Percentiles rank a stretch among this genome's conserved stretches.
Conservation (phyloP, 2,329 filamentous ascomycete genomes). For the Aspergillus tubingensis region DNA sequence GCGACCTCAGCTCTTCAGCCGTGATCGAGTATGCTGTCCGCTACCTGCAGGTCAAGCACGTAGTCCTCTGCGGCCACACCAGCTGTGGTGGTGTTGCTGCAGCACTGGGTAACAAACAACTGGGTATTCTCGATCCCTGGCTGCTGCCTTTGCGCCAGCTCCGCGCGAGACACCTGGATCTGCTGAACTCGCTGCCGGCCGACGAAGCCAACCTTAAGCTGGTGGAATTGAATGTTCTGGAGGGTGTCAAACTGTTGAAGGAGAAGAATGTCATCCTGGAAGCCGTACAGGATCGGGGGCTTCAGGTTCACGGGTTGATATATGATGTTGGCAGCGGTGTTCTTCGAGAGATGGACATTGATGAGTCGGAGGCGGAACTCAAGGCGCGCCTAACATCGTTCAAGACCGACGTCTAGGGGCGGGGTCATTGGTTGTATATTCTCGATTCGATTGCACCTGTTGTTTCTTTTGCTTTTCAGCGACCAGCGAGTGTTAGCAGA, state of each 20-base stretch:
- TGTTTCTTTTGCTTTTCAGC: neutral
- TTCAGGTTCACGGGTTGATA: slow-evolving; percentile 76
- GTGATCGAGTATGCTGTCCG: slow-evolving; percentile 79
- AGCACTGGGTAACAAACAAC: slow-evolving; percentile 56
- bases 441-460: neutral
- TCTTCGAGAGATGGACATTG: slow-evolving; percentile 54
- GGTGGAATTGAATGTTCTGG: slow-evolving; percentile 74
- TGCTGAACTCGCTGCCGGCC: slow-evolving; percentile 50
- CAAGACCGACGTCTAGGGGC: slow-evolving; percentile 31
- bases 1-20: slow-evolving; percentile 72
- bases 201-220: slow-evolving; percentile 61
- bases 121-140: slow-evolving; percentile 65
- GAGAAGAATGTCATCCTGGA: slow-evolving; percentile 69
- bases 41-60: slow-evolving; percentile 67
- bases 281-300: slow-evolving; percentile 67
- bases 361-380: slow-evolving; percentile 43
- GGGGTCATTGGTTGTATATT: neutral
- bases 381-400: slow-evolving; percentile 45
- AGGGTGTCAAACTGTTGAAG: slow-evolving; percentile 67
- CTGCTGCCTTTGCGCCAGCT: slow-evolving; percentile 58
- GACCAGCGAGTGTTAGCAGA: neutral
- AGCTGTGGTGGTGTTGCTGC: slow-evolving; percentile 61
- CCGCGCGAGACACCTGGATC: slow-evolving; percentile 54
- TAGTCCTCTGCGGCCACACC: slow-evolving; percentile 64
- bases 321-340: slow-evolving; percentile 66